Conservation (phyloP, 1,139 yeast genomes). For the Kodamaea sp. region DNA sequence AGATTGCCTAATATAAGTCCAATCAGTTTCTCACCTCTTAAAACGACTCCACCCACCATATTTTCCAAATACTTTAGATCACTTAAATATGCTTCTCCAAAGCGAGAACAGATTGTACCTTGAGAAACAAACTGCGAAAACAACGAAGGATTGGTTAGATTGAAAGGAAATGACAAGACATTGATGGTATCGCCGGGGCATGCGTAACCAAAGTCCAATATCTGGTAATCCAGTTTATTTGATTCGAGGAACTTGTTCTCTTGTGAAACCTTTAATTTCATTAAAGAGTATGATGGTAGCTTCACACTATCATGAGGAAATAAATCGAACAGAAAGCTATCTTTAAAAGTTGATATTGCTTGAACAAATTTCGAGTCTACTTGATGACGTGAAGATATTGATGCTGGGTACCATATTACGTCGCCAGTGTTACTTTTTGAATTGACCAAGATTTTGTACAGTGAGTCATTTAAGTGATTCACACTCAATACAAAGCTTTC, state of each 20-base stretch:
- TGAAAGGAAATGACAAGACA: constrained; percentile 52
- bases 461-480: constrained; percentile 13
- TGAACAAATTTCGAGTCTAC: constrained; percentile 1
- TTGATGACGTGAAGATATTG: background rate
- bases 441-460: constrained; percentile 20
- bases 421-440: constrained; percentile 13
- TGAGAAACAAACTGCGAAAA: constrained; percentile 46
- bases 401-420: constrained; percentile 23
- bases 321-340: constrained; percentile 24
- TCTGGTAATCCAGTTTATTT: constrained; percentile 5
- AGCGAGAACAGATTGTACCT: constrained; percentile 43
- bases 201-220: background rate
- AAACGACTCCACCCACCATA: constrained; percentile 58
- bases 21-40: constrained; percentile 18
- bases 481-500: constrained; percentile 18
- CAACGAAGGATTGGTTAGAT: constrained; percentile 53
- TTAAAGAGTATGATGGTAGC: constrained; percentile 2
- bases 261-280: constrained; percentile 1
- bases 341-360: constrained; percentile 16
- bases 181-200: constrained; percentile 15
- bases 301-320: constrained; percentile 24
- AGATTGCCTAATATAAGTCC: constrained; percentile 57
- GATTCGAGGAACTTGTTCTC: constrained; percentile 3
- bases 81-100: constrained; percentile 34
- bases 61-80: constrained; percentile 62